phyloP scores from a whole-genome alignment of 2,329 filamentous ascomycete species.

The Zasmidium cellare region DNA sequence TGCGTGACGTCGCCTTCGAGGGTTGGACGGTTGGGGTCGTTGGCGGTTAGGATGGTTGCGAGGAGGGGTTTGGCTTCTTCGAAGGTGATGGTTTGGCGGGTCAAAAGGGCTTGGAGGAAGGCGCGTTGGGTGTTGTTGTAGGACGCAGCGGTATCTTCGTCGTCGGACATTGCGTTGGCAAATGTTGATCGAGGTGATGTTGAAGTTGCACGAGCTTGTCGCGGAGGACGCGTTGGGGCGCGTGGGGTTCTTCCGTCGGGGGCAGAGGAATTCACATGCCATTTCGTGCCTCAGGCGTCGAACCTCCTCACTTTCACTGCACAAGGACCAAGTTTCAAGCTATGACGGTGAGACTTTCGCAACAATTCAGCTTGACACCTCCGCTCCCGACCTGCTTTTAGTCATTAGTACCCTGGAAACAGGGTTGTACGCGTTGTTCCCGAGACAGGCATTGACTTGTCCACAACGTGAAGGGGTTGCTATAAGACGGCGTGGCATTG shows the following conservation, averaged over 20 bases:
- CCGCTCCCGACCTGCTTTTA: no score
- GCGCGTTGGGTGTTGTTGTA: conserved; percentile 75
- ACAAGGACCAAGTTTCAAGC: no score
- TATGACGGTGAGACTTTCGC: no score
- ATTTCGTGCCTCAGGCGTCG: neutral
- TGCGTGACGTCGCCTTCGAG: conserved; percentile 65
- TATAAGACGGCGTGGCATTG: no score
- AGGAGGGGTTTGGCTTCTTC: conserved; percentile 72
- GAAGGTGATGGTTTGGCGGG: conserved; percentile 74
- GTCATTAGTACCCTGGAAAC: no score
- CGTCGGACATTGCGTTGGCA: conserved; percentile 15
- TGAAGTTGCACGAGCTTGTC: neutral
- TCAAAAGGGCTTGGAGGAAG: conserved; percentile 86
- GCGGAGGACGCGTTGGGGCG: neutral
- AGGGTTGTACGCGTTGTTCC: no score
- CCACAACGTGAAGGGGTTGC: no score
- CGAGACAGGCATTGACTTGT: no score
- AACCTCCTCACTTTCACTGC: no score
- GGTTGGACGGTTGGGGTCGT: conserved; percentile 49
- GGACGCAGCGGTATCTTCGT: conserved; percentile 4
- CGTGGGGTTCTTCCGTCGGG: neutral
- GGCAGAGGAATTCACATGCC: neutral
- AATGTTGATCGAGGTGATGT: conserved; percentile 1
- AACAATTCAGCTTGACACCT: no score
- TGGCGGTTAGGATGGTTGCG: conserved; percentile 69